Percentiles rank a stretch among this genome's conserved stretches.
Evolutionary conservation across 148 eudicot species (phyloP).

Genomic region (Oxyria digyna): DNA sequence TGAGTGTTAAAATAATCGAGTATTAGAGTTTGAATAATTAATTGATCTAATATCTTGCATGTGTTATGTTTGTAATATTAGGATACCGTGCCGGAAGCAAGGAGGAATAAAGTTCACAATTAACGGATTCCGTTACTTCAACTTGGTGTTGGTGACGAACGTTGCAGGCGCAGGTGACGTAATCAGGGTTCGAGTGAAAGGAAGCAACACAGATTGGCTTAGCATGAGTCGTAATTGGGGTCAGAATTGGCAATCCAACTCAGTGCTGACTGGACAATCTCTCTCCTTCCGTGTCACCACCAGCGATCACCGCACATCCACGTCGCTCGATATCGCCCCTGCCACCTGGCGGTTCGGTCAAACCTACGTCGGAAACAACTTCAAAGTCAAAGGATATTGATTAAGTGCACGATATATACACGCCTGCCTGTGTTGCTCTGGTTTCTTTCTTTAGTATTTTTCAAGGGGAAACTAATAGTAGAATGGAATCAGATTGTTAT

Average conservation of each 20-base stretch:
- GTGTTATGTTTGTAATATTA: neutral
- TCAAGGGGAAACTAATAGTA: neutral
- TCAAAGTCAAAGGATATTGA: conserved; percentile 34
- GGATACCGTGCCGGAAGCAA: conserved; percentile 73
- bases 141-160: conserved; percentile 58
- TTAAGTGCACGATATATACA: no score
- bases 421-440: no score
- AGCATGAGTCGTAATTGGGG: conserved; percentile 92
- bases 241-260: conserved; percentile 78
- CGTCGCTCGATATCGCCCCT: conserved; percentile 65
- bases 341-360: conserved; percentile 82
- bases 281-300: conserved; percentile 58
- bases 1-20: no score
- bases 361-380: conserved; percentile 77
- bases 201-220: conserved; percentile 57
- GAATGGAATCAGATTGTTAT: neutral
- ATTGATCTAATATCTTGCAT: no score
- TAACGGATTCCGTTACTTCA: conserved; percentile 85
- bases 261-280: conserved; percentile 55
- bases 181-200: conserved; percentile 42
- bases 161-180: conserved; percentile 89
- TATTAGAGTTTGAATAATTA: no score
- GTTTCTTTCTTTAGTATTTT: neutral
- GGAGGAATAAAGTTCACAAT: conserved; percentile 83
- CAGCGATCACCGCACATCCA: conserved; percentile 66